Base-by-base conservation (phyloP, 441 rosid genomes). In the Pelargonium citronellum region DNA sequence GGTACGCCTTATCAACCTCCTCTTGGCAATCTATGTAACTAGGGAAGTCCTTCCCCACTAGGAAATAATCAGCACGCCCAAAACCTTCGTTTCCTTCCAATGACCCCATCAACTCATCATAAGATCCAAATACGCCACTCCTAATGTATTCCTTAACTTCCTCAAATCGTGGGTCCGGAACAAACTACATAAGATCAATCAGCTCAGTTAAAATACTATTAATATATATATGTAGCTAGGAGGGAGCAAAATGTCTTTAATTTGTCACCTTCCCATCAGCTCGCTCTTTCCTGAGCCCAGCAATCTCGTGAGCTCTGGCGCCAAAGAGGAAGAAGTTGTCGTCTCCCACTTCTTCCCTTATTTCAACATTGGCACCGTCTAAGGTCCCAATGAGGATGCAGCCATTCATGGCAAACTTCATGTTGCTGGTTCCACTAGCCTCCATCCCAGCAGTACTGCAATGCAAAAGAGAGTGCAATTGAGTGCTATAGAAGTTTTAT, bases 401-500 rank as follows among this genome's bases (percentile, higher is more conserved):
- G 57, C 99, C 96, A 69, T 95, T 95, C 99, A 95, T 95, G 1
- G 96, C 78, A 77, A 95, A 95, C 87, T 95, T 95, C 99, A 95
- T 95, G 81, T 95, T 95, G 84, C 99, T 91, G 70, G 99, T 95
- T 80, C 99, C 99, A 78, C 99, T 95, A 30, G 99, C 99, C 80
- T 95, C 99, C 99, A 95, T 95, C 41, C 99, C 99, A 72, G 97
- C 96, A 47, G 97, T 95, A 77, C 99, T 91, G 75, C 74, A 77
- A 20, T 9, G 19, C 61, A 6, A 55, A 16, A 55, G 10, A 5
- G 61, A 16, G 20, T 5, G 37, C 53, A 20, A 30, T 1, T 30
- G 2, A 20, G 5, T 13, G 66, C 9, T 16, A 46, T 4, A 41
- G 20, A 34, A 12, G 17, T 3, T 19, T 47, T 67, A 16, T 16